Percentiles rank a stretch among this genome's conserved stretches.
phyloP scores from a whole-genome alignment of 2,329 filamentous ascomycete genomes.

The Penicillium fuscoglaucum region DNA sequence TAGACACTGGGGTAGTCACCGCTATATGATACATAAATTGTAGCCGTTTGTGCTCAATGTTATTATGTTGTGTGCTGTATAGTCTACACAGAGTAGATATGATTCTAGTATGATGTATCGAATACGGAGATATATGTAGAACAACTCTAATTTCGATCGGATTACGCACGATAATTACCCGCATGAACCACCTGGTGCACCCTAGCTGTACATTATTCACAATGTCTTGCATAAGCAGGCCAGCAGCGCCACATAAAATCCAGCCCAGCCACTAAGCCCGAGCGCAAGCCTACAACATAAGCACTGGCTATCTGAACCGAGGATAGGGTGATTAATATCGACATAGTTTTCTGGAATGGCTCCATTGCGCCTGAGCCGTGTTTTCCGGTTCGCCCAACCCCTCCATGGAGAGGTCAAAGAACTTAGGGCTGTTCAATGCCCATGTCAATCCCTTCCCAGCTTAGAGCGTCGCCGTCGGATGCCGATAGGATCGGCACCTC shows the following conservation, averaged over 20 bases:
- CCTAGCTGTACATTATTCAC: not conserved
- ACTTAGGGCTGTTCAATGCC: not conserved
- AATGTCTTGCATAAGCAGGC: not conserved
- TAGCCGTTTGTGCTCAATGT: not conserved
- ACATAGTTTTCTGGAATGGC: not conserved
- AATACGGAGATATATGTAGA: not conserved
- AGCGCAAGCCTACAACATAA: not conserved
- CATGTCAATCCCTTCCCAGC: not conserved
- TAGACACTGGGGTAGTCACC: not conserved
- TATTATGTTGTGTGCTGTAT: not conserved
- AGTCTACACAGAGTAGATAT: too few relatives aligned
- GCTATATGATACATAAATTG: not conserved
- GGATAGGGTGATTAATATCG: not conserved
- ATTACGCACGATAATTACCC: not conserved
- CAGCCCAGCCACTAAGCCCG: not conserved
- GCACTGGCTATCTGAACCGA: not conserved
- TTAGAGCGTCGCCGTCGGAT: not conserved
- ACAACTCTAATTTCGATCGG: not conserved
- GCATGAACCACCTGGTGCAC: not conserved
- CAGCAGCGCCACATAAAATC: not conserved
- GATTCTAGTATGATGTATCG: not conserved
- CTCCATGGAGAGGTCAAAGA: not conserved
- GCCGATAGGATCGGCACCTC: slow-evolving; percentile 14
- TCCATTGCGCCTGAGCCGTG: not conserved
- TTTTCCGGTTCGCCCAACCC: not conserved